phyloP scores from a whole-genome alignment of 1,139 yeast genomes.

The Suhomyces choctaworum region DNA sequence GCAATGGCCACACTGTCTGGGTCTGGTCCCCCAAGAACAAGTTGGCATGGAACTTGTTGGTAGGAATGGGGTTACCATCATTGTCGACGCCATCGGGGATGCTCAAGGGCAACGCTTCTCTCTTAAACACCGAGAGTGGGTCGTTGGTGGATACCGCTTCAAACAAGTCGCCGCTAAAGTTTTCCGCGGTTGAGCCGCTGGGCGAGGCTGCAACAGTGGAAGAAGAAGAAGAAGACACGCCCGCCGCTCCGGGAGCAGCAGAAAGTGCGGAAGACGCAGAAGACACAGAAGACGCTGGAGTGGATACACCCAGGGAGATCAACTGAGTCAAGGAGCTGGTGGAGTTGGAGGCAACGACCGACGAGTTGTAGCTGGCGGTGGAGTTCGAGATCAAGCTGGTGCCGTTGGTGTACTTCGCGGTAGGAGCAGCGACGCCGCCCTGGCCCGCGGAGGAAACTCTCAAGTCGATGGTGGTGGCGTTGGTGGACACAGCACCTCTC shows the following conservation, averaged over 20 bases:
- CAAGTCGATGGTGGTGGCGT: slow-evolving; percentile 15
- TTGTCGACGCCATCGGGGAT: slow-evolving; percentile 50
- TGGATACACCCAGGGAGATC: neutral
- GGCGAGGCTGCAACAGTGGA: slow-evolving; percentile 1
- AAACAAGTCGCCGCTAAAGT: slow-evolving; percentile 37
- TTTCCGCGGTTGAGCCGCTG: neutral
- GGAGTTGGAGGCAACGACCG: slow-evolving; percentile 4
- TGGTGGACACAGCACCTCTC: neutral
- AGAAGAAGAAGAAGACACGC: slow-evolving; percentile 1
- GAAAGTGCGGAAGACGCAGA: slow-evolving; percentile 3
- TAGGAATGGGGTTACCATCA: slow-evolving; percentile 55
- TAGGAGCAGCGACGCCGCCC: neutral
- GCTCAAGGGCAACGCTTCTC: slow-evolving; percentile 51
- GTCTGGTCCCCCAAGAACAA: slow-evolving; percentile 66
- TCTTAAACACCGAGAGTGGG: slow-evolving; percentile 52
- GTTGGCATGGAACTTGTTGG: slow-evolving; percentile 86
- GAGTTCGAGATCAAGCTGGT: slow-evolving; percentile 1
- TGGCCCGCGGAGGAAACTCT: slow-evolving; percentile 10
- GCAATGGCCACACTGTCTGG: slow-evolving; percentile 73
- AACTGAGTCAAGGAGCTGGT: neutral
- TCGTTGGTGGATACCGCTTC: slow-evolving; percentile 46
- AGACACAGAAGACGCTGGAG: slow-evolving; percentile 5
- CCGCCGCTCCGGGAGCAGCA: neutral
- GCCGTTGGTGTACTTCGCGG: slow-evolving; percentile 1
- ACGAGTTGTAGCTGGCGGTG: neutral